Conservation (phyloP, 2,329 filamentous ascomycete species). For the Pseudogymnoascus sp. region DNA sequence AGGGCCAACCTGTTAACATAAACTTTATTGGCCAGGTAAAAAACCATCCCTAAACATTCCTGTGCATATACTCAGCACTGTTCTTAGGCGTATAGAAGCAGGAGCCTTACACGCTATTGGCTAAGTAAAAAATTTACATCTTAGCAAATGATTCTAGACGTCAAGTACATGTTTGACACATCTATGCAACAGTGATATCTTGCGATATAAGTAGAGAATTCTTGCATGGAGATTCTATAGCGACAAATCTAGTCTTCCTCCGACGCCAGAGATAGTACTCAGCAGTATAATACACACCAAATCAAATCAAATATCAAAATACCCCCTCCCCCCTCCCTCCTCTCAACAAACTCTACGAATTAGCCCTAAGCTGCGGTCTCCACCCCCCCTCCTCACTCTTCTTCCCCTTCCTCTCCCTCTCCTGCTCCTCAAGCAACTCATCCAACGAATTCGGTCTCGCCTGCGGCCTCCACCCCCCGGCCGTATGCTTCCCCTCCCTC, state of each 20-base stretch:
- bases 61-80: too few relatives aligned
- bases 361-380: neutral
- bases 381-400: neutral
- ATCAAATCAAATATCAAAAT: slow-evolving; percentile 3
- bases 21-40: too few relatives aligned
- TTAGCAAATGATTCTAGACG: too few relatives aligned
- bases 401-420: neutral
- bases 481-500: neutral
- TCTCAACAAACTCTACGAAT: neutral
- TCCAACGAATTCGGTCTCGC: neutral
- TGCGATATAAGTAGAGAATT: neutral
- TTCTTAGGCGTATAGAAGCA: too few relatives aligned
- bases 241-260: neutral
- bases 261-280: neutral
- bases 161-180: neutral
- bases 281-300: slow-evolving; percentile 1
- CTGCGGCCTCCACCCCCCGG: neutral
- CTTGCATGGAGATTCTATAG: neutral
- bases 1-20: too few relatives aligned
- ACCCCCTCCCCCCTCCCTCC: neutral
- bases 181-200: neutral
- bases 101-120: too few relatives aligned
- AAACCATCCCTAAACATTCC: too few relatives aligned
- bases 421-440: neutral
- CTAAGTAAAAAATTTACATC: too few relatives aligned